Evolutionary conservation across 2,329 filamentous ascomycete species (phyloP), one percentile per base, ranked within the genome.

Genomic region (Lasiodiplodia citricola): DNA sequence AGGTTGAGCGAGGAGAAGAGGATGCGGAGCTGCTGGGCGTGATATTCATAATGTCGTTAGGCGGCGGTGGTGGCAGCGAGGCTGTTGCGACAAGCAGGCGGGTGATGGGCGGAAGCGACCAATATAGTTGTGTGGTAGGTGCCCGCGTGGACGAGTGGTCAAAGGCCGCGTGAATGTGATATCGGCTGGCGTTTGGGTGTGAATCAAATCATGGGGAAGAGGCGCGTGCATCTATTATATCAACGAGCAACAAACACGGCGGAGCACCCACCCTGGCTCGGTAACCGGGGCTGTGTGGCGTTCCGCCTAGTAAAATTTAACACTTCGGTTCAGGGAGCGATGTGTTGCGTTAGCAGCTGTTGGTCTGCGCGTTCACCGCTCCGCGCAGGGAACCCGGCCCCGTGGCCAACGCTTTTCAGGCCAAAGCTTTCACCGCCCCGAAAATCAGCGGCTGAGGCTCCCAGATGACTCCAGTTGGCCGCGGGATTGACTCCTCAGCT

Each of bases 1-100:
- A 64, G 54, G 79, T 78, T 71, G 74, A 75, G 69, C 80, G 79
- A 56, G 78, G 76, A n/a, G 78, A 75, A 21, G 78, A 80, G 68
- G 77, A 79, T 14, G 78, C 78, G 21, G 67, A 64, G 21, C 58
- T 64, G 14, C 23, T 21, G 8, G 60, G 44, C 28, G 60, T 64
- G 60, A 64, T 64, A 64, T 64, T 64, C 60, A 68, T 63, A 16
- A 47, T 44, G 67, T 52, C 25, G n/a, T 38, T 37, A 58, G 18
- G 55, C 41, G 56, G n/a, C 14, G 14, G 64, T 57, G 64, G 2
- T 28, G 23, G 50, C 1, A 54, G 51, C 51, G 8, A 28, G 51
- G 51, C 51, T 54, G 51, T 25, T n/a, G 16, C 11, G 18, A 28
- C 16, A n/a, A 35, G 54, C 16, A n/a, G 16, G 55, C 13, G 55